Base-by-base conservation (phyloP, 1,284 basidiomycete species). In the Meripilus lineatus region DNA sequence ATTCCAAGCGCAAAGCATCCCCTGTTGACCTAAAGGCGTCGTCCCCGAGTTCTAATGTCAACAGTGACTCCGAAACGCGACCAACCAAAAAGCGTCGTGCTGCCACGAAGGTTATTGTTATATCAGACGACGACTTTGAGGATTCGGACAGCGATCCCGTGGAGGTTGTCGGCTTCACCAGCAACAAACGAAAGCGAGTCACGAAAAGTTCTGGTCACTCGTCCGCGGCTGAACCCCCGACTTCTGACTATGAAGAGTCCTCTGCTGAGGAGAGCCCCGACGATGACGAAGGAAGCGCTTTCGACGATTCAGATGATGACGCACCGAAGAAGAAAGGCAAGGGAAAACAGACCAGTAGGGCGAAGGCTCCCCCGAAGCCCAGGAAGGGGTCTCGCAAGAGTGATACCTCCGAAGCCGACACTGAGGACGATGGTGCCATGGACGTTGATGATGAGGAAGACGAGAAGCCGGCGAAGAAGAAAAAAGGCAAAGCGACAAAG, bases 391-490 rank as follows among this genome's bases (percentile, higher is more conserved):
- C 6, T 14, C 7, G 10, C 3, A 18, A 10, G 36, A 35, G 50
- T 44, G 38, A 38, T 18, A 37, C 34, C n/a, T 45, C 51, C 2
- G 64, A 56, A 14, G 37, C 53, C 14, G 52, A 50, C 15, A 50
- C 53, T 21, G 26, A 38, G 15, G 54, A 53, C 5, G 62, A 65
- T 15, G 68, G 71, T 36, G 71, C 60, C 13, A 82, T 82, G 79
- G 79, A 81, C 26, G 68, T 84, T 23, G 78, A 81, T 38, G 72
- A 77, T 3, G 58, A 63, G 14, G 70, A 69, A 34, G 58, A 63
- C 0, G 40, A 51, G 10, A 67, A 69, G 46, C n/a, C 24, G 18
- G 62, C 64, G 49, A 56, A 51, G 18, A 65, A 64, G 42, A 51
- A 53, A 17, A 61, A 59, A 46, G 51, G 43, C 21, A 59, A 58